Evolutionary conservation across 345 rosid species (phyloP), one percentile per base, ranked within the genome.

Genomic region (Physaria fendleri): DNA sequence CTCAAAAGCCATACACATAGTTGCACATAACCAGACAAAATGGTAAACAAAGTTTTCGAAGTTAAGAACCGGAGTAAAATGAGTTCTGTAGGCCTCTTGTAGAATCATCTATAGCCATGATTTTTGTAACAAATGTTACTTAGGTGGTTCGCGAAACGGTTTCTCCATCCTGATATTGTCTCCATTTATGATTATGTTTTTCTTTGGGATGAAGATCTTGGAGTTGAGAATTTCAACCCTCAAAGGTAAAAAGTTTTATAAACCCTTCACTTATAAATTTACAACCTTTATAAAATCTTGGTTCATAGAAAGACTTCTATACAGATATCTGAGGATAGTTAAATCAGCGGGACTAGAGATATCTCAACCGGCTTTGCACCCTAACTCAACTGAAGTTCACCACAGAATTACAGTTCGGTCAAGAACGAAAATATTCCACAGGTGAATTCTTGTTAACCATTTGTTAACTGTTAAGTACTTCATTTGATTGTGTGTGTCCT

Each of bases 131-230:
- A 0, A 3, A 17, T 45, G 13, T 52, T 29, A 38, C 63, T 73
- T 74, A 93, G 99, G 99, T 93, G 99, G 99, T 93, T 87, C 44
- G 99, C 97, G 2, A 89, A 93, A 67, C 92, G 99, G 7, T 93
- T 93, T 71, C 82, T 93, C 32, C 99, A 93, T 77, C 99, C 99
- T 15, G 92, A 81, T 53, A 67, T 93, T 2, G 97, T 89, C 34
- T 77, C 90, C 22, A 49, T 53, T 40, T 93, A 93, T 46, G 96
- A 93, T 78, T 93, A 89, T 66, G 65, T 93, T 71, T 93, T 93
- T 68, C 92, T 93, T 18, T 89, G 97, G 96, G 99, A 93, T 25
- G 97, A 93, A 82, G 99, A 93, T 80, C 78, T 93, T 56, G 99
- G 97, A 50, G 94, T 87, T 28, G 74, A 82, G 48, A 85, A n/a